Evolutionary conservation across 2,329 filamentous ascomycete genomes (phyloP), one percentile per base, ranked within the genome.

Genomic region (Stagonosporopsis tanaceti): DNA sequence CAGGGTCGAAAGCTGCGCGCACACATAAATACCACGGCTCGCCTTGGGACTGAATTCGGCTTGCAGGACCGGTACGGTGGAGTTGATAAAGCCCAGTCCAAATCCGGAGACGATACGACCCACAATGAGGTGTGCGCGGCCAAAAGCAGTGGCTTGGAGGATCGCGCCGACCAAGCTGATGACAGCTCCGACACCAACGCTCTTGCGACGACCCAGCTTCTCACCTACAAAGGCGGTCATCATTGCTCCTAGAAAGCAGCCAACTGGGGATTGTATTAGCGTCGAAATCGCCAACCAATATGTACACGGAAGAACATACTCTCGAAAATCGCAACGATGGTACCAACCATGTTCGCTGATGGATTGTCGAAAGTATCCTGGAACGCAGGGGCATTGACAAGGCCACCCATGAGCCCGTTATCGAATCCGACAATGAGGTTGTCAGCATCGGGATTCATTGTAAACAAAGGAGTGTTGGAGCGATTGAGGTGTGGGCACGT

Each of bases 321-420:
- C 30, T 66, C 63, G 27, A 65, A 63, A 14, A 65, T 64, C 6
- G 64, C 64, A 14, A 66, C 64, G 44, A 64, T 62, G 0, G 62
- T 64, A 12, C 60, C 62, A n/a, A 65, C 59, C 63, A 62, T 65
- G 8, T 59, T 54, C 5, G 63, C 57, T 3, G 62, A 65, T 11
- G 58, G 62, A 6, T 60, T 37, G 12, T 60, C 37, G 35, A 64
- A 63, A 2, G 61, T 62, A 45, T 38, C 61, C 62, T 9, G 85
- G 66, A 89, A 90, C n/a, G 81, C 79, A 22, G 83, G 78, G 69
- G 92, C 83, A 7, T 88, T 90, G 51, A 93, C 78, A 61, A 93
- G 86, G 25, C 68, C 68, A 4, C 64, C 89, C 82, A 90, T 91
- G n/a, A 91, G 87, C 66, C 89, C 89, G 59, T 78, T 68, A 69